Conservation (phyloP, 345 rosid genomes). For the Abelmoschus esculentus region DNA sequence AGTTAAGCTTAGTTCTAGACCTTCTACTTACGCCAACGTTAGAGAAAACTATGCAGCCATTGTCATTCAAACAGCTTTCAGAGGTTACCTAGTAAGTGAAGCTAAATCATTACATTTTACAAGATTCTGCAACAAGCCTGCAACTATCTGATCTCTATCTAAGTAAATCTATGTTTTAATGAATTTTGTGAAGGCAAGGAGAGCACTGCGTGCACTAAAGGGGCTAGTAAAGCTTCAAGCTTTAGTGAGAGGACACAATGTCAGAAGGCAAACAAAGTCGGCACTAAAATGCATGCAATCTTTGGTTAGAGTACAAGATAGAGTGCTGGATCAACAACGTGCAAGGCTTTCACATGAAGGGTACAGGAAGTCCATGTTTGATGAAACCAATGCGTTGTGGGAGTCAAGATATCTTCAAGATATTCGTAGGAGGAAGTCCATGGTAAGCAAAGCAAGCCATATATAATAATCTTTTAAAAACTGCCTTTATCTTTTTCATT, state of each 20-base stretch:
- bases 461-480: not conserved
- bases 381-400: constrained; percentile 39
- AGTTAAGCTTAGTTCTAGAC: constrained; percentile 40
- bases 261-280: constrained; percentile 62
- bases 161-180: not conserved
- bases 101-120: not conserved
- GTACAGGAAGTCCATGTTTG: constrained; percentile 44
- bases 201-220: constrained; percentile 77
- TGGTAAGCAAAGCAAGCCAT: constrained; percentile 31
- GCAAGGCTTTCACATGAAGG: constrained; percentile 37
- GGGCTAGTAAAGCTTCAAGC: constrained; percentile 95
- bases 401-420: constrained; percentile 58
- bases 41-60: constrained; percentile 68
- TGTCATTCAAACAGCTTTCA: constrained; percentile 69
- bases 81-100: constrained; percentile 75
- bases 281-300: constrained; percentile 77
- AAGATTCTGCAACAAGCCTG: not conserved
- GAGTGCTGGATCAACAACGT: constrained; percentile 52
- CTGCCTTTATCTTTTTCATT: not conserved
- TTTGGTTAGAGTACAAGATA: constrained; percentile 67
- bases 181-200: constrained; percentile 43
- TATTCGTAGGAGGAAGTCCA: constrained; percentile 45
- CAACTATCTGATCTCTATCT: no score
- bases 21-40: constrained; percentile 33
- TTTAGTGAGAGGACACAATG: constrained; percentile 83